Percentiles rank a stretch among this genome's conserved stretches.
Evolutionary conservation across 2,329 filamentous ascomycete species (phyloP).

Genomic region (Anthostomella pinea): DNA sequence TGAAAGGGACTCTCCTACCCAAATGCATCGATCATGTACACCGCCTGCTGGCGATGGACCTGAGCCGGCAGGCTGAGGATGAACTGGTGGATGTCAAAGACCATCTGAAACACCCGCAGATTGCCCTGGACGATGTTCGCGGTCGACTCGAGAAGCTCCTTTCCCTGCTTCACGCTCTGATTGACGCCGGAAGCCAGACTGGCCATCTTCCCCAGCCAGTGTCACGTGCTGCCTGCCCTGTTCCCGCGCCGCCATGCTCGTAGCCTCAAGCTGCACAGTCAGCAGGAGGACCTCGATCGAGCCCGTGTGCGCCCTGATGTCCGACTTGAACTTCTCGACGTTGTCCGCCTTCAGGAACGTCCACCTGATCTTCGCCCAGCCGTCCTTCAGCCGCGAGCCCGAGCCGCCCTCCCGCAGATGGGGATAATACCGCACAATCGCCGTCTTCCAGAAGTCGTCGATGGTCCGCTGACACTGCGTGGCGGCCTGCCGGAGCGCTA

Average conservation of each 20-base stretch:
- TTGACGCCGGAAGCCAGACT: background rate
- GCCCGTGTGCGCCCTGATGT: background rate
- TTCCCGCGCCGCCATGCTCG: background rate
- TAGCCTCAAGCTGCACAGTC: background rate
- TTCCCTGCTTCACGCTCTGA: background rate
- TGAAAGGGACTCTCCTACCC: background rate
- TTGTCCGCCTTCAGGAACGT: background rate
- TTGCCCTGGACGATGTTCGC: background rate
- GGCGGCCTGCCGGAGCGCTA: background rate
- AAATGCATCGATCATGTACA: slow-evolving; percentile 1
- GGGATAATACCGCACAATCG: background rate
- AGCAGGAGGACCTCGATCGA: background rate
- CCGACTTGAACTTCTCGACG: background rate
- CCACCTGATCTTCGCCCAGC: background rate
- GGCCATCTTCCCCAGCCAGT: background rate
- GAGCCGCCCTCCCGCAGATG: background rate
- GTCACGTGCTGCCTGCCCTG: background rate
- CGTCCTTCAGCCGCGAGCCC: background rate
- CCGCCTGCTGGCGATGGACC: background rate
- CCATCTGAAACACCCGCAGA: background rate
- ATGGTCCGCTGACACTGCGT: slow-evolving; percentile 1
- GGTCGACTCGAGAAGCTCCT: background rate
- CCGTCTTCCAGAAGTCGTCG: background rate
- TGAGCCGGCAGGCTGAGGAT: background rate
- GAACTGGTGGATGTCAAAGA: background rate